These are phyloP conservation scores for Bipolaris sorokiniana DNA, from an alignment of 2,329 filamentous ascomycete genomes.

Conservation along the genomic window DNA sequence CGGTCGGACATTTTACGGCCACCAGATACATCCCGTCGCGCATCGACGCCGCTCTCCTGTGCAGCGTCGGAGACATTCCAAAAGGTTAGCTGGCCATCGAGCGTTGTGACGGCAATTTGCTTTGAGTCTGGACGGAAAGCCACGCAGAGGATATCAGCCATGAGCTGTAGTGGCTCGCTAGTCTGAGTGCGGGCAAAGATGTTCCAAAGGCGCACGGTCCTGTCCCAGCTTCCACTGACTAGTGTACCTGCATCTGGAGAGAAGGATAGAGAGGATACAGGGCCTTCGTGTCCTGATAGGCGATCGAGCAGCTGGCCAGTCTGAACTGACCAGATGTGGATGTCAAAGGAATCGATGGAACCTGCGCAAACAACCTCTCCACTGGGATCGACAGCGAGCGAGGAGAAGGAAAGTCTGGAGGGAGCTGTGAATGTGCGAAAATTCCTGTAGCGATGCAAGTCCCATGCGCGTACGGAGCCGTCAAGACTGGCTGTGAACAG, in stretches of 20 bases:
- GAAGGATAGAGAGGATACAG: slow-evolving; percentile 86
- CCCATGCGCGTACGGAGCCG: slow-evolving; percentile 93
- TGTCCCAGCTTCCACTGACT: slow-evolving; percentile 95
- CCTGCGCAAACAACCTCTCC: slow-evolving; percentile 96
- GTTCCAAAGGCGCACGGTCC: slow-evolving; percentile 93
- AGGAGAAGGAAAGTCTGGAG: slow-evolving; percentile 88
- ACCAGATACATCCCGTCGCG: slow-evolving; percentile 88
- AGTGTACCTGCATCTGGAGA: slow-evolving; percentile 83
- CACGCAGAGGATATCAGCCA: slow-evolving; percentile 87
- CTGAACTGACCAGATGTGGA: slow-evolving; percentile 98
- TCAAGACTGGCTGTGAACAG: slow-evolving; percentile 95
- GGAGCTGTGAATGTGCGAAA: slow-evolving; percentile 97
- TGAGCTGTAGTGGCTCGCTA: slow-evolving; percentile 89
- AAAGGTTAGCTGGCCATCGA: slow-evolving; percentile 93
- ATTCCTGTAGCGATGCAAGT: slow-evolving; percentile 93
- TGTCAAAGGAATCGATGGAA: slow-evolving; percentile 93
- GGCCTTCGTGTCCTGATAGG: slow-evolving; percentile 90
- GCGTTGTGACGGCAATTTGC: slow-evolving; percentile 87
- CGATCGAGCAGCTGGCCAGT: slow-evolving; percentile 93
- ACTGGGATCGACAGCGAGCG: slow-evolving; percentile 93
- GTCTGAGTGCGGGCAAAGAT: slow-evolving; percentile 94
- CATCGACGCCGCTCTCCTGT: slow-evolving; percentile 85
- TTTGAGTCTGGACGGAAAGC: slow-evolving; percentile 88
- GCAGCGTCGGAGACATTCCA: slow-evolving; percentile 90
- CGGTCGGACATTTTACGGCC: slow-evolving; percentile 88